Percentiles rank a stretch among this genome's conserved stretches.
Conservation (phyloP, 495 filamentous ascomycete genomes). For the Apodospora peruviana region DNA sequence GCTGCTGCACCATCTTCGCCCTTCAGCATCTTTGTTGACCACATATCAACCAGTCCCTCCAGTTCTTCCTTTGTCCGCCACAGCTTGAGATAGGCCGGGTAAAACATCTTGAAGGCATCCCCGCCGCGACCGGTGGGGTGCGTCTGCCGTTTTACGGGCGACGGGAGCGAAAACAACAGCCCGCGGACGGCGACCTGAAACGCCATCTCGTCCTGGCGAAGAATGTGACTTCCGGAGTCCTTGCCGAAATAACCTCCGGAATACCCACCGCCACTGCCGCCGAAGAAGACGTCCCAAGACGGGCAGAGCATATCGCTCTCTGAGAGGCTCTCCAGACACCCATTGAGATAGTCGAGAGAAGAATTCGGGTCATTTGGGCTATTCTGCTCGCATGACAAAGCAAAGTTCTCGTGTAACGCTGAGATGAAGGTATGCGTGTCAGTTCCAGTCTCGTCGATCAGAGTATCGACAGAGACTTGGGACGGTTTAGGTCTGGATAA, state of each 20-base stretch:
- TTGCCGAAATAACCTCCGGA: constrained; percentile 39
- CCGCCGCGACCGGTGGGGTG: constrained; percentile 37
- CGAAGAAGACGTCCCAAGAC: constrained; percentile 51
- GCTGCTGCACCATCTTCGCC: constrained; percentile 32
- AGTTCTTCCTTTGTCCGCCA: constrained; percentile 77
- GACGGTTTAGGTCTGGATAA: constrained; percentile 59
- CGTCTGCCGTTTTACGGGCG: constrained; percentile 66
- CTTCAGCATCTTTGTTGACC: constrained; percentile 52
- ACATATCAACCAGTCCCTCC: constrained; percentile 62
- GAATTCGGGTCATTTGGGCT: constrained; percentile 38
- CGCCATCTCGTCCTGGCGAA: constrained; percentile 86
- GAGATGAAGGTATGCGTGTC: constrained; percentile 84
- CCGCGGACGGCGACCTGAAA: constrained; percentile 86
- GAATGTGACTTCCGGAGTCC: constrained; percentile 57
- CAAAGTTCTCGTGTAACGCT: constrained; percentile 93
- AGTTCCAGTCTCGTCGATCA: constrained; percentile 85
- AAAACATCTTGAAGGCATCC: constrained; percentile 80
- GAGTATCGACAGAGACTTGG: constrained; percentile 63
- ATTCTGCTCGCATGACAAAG: constrained; percentile 69
- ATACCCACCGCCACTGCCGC: constrained; percentile 33
- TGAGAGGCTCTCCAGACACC: constrained; percentile 77
- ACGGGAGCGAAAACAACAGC: constrained; percentile 73
- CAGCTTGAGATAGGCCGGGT: constrained; percentile 69
- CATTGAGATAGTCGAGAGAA: constrained; percentile 60
- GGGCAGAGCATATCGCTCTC: constrained; percentile 77